A percentile compares a stretch with the other conserved stretches of the same genome.
These are phyloP conservation scores for Trichophyton rubrum DNA, from an alignment of 2,329 filamentous ascomycete genomes.

Conservation along the genomic window DNA sequence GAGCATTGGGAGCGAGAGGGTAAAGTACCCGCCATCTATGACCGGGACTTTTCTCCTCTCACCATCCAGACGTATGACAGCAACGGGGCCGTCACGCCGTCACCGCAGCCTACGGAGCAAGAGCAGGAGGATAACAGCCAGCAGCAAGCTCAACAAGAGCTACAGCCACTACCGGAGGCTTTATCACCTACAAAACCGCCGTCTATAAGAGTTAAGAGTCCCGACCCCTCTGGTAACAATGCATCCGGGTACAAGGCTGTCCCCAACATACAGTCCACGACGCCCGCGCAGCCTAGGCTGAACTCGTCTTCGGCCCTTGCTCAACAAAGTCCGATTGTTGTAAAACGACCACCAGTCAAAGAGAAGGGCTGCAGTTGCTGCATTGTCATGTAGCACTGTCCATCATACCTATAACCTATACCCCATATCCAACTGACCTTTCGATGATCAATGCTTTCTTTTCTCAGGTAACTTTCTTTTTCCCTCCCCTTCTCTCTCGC, in stretches of 20 bases:
- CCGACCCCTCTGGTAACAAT: conserved; percentile 32
- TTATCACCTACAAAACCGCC: conserved; percentile 24
- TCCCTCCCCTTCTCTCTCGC: no score
- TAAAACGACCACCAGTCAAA: conserved; percentile 47
- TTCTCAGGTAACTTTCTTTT: no score
- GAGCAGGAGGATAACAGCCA: background rate
- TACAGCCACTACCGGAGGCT: conserved; percentile 7
- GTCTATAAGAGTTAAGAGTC: conserved; percentile 20
- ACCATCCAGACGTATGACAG: conserved; percentile 36
- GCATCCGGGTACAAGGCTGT: conserved; percentile 38
- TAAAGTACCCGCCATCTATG: conserved; percentile 71
- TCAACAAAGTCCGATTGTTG: conserved; percentile 36
- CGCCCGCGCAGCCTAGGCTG: conserved; percentile 20
- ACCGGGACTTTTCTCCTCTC: conserved; percentile 73
- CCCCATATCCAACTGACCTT: background rate
- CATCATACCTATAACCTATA: no score
- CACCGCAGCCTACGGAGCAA: conserved; percentile 12
- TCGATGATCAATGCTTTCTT: background rate
- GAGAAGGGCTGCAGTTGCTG: conserved; percentile 57
- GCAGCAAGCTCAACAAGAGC: background rate
- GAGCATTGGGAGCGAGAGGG: conserved; percentile 93
- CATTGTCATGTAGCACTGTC: conserved; percentile 50
- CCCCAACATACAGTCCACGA: conserved; percentile 28
- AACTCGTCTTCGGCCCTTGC: conserved; percentile 22
- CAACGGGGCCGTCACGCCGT: conserved; percentile 7